phyloP scores from a whole-genome alignment of 164 flowering plant genomes.

The Macadamia integrifolia region DNA sequence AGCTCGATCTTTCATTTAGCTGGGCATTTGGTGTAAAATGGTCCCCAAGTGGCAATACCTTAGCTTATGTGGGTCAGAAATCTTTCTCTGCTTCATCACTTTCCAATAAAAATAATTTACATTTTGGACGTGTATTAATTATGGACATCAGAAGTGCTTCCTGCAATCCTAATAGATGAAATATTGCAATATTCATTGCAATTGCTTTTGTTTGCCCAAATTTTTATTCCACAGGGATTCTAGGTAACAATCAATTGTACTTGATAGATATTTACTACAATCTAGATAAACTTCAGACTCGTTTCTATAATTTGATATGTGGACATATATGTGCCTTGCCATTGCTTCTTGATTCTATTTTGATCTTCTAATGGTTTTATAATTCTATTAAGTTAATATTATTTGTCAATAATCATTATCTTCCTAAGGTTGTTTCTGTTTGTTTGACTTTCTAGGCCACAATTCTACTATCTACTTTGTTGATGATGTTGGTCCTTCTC shows the following conservation, averaged over 20 bases:
- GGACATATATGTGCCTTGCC: background rate
- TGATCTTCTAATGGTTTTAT: background rate
- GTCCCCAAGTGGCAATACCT: constrained; percentile 97
- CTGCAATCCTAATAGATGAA: background rate
- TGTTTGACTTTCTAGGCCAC: constrained; percentile 53
- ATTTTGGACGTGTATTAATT: background rate
- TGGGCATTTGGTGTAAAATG: constrained; percentile 99
- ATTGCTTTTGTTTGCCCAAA: background rate
- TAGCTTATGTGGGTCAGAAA: constrained; percentile 92
- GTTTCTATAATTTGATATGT: background rate
- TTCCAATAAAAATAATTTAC: background rate
- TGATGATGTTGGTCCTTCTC: constrained; percentile 95
- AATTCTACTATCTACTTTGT: constrained; percentile 95
- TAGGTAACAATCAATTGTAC: too few relatives aligned
- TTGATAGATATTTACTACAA: too few relatives aligned
- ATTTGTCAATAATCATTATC: background rate
- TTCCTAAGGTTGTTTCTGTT: background rate
- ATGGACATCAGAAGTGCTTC: background rate
- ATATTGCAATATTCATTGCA: background rate
- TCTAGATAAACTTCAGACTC: background rate
- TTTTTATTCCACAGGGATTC: background rate
- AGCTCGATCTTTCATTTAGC: constrained; percentile 92
- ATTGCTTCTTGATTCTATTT: background rate
- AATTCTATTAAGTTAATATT: background rate
- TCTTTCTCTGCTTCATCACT: constrained; percentile 9